These are phyloP conservation scores for Deinandra increscens DNA, from an alignment of 129 eudicot species.

Conservation along the genomic window DNA sequence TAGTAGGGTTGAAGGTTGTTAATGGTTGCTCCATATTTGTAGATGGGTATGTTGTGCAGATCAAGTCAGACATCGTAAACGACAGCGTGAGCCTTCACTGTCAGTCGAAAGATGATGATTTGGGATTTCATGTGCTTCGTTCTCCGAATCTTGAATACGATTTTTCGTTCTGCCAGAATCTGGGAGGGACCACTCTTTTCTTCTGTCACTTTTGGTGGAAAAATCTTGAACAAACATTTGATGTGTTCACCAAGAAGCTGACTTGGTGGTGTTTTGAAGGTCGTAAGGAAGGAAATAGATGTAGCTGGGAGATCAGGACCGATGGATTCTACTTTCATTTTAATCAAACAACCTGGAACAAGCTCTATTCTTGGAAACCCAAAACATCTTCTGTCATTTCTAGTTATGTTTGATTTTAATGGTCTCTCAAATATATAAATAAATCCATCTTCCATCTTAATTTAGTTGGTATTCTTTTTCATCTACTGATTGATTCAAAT, in stretches of 20 bases:
- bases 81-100: slow-evolving; percentile 3
- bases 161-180: background rate
- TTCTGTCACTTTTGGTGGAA: slow-evolving; percentile 20
- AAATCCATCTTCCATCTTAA: too few species aligned
- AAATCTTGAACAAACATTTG: slow-evolving; percentile 2
- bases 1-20: background rate
- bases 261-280: background rate
- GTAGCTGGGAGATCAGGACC: slow-evolving; percentile 12
- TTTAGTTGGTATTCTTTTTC: too few species aligned
- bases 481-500: too few species aligned
- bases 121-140: slow-evolving; percentile 13
- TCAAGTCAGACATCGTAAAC: slow-evolving; percentile 1
- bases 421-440: too few species aligned
- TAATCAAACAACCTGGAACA: background rate
- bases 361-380: slow-evolving; percentile 12
- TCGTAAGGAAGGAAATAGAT: background rate
- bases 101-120: slow-evolving; percentile 7
- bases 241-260: slow-evolving; percentile 9
- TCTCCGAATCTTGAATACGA: slow-evolving; percentile 2
- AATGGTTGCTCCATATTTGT: background rate
- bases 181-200: slow-evolving; percentile 6
- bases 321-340: slow-evolving; percentile 22
- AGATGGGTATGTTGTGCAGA: slow-evolving; percentile 2
- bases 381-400: background rate
- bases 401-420: background rate